Evolutionary conservation across 2,329 filamentous ascomycete species (phyloP).

Genomic region (Colletotrichum sp.): DNA sequence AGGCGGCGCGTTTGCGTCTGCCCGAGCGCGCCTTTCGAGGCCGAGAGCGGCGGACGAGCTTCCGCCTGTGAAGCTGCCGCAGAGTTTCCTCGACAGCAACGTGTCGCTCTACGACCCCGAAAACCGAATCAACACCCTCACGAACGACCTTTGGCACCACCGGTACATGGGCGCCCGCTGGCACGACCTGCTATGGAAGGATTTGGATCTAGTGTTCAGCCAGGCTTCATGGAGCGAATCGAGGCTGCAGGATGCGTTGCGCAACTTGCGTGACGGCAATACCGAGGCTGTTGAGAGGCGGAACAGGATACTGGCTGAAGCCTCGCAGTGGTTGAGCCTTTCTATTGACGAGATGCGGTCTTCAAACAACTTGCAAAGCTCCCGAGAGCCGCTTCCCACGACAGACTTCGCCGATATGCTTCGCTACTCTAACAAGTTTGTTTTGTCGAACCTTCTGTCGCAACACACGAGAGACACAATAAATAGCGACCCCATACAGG

Average conservation of each 20-base stretch:
- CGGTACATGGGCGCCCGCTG: constrained; percentile 22
- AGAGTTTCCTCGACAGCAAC: constrained; percentile 60
- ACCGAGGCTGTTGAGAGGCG: constrained; percentile 14
- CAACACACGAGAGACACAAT: constrained; percentile 7
- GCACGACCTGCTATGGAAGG: constrained; percentile 22
- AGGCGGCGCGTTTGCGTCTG: constrained; percentile 24
- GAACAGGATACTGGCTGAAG: constrained; percentile 14
- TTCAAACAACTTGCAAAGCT: neutral
- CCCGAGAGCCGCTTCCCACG: constrained; percentile 12
- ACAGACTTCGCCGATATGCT: constrained; percentile 21
- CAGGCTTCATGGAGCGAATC: constrained; percentile 17
- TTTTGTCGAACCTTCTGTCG: constrained; percentile 15
- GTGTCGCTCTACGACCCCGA: constrained; percentile 45
- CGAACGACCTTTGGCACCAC: constrained; percentile 20
- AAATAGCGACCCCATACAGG: neutral
- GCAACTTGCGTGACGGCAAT: constrained; percentile 3
- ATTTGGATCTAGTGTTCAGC: constrained; percentile 17
- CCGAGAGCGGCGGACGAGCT: constrained; percentile 42
- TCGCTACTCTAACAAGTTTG: constrained; percentile 16
- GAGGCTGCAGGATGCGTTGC: constrained; percentile 3
- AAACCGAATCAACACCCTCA: constrained; percentile 24
- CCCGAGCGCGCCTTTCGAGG: constrained; percentile 36
- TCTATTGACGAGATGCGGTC: constrained; percentile 20
- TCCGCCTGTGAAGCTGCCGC: constrained; percentile 60
- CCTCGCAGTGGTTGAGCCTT: constrained; percentile 17